phyloP scores from a whole-genome alignment of 306 rosid genomes.

The Cicer yamashitae region DNA sequence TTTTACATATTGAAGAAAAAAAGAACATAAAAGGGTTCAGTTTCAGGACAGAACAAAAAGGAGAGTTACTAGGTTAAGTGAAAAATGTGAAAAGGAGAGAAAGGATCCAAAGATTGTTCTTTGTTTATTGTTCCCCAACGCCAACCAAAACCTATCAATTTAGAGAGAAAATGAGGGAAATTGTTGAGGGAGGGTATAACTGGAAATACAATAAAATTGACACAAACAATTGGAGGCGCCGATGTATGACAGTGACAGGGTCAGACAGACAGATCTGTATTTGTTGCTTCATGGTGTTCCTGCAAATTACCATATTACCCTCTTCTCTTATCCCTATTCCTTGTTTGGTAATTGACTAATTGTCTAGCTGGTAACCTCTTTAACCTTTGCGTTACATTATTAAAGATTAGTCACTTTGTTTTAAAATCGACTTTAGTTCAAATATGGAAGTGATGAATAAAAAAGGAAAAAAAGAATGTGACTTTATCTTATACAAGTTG shows the following conservation, averaged over 20 bases:
- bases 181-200: conserved; percentile 45
- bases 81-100: conserved; percentile 33
- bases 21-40: conserved; percentile 34
- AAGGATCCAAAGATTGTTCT: conserved; percentile 53
- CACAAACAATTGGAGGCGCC: conserved; percentile 37
- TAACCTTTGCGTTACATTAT: conserved; percentile 21
- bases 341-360: conserved; percentile 28
- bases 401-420: conserved; percentile 19
- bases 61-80: conserved; percentile 31
- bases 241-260: conserved; percentile 17
- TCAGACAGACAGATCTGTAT: conserved; percentile 13
- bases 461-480: not conserved
- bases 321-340: conserved; percentile 17
- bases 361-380: conserved; percentile 33
- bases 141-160: conserved; percentile 36
- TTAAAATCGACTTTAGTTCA: conserved; percentile 28
- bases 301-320: conserved; percentile 31
- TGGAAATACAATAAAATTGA: conserved; percentile 32
- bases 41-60: conserved; percentile 40
- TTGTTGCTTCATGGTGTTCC: conserved; percentile 16
- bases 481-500: not conserved
- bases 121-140: conserved; percentile 39
- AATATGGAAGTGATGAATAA: conserved; percentile 7
- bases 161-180: conserved; percentile 33
- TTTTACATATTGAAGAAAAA: not conserved